Evolutionary conservation across 2,329 filamentous ascomycete genomes (phyloP).

Genomic region (Parastagonospora nodorum): DNA sequence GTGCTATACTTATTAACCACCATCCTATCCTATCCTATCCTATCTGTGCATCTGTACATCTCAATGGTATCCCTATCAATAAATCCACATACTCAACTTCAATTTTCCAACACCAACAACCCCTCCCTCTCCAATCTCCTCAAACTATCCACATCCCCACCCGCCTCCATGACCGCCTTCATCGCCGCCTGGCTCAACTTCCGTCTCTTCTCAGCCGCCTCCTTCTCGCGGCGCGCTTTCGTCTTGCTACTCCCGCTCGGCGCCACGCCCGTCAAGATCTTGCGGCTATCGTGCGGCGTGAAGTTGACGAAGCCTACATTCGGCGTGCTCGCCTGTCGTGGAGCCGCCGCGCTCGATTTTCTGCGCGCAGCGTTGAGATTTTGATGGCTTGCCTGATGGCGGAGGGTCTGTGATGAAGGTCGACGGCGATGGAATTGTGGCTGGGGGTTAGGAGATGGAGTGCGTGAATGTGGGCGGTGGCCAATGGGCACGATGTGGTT

Average conservation of each 20-base stretch:
- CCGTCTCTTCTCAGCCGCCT: conserved; percentile 77
- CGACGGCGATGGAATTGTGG: conserved; percentile 33
- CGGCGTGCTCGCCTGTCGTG: conserved; percentile 53
- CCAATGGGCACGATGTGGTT: conserved; percentile 26
- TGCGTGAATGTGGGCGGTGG: conserved; percentile 27
- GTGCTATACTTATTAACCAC: too few relatives aligned
- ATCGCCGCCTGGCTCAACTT: conserved; percentile 70
- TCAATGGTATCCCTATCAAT: not conserved
- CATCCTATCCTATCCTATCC: not conserved
- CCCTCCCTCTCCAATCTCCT: conserved; percentile 51
- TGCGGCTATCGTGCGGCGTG: conserved; percentile 76
- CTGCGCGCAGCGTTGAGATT: conserved; percentile 10
- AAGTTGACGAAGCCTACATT: conserved; percentile 82
- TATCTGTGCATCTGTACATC: not conserved
- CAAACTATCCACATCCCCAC: conserved; percentile 63
- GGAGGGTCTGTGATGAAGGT: conserved; percentile 17
- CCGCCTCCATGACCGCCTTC: conserved; percentile 71
- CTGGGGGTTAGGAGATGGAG: conserved; percentile 29
- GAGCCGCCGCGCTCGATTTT: conserved; percentile 23
- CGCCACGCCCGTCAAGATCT: conserved; percentile 87
- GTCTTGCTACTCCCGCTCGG: conserved; percentile 92
- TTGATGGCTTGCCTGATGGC: not conserved
- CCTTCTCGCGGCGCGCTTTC: conserved; percentile 87
- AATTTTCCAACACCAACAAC: conserved; percentile 35
- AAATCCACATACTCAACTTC: not conserved